Conservation (phyloP, 345 rosid genomes). For the Anastatica hierochuntica region DNA sequence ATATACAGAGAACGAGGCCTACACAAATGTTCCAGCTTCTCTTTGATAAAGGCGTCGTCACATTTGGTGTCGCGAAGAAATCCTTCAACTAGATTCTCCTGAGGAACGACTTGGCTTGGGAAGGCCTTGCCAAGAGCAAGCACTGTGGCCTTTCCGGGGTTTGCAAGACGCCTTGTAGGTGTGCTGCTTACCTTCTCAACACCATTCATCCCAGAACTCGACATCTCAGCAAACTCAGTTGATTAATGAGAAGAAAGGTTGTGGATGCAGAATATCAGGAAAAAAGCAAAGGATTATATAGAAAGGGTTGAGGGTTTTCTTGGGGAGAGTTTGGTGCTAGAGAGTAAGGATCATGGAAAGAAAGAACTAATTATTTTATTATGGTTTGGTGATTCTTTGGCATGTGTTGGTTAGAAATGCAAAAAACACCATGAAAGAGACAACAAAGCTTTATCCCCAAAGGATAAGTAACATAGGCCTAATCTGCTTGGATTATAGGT, state of each 20-base stretch:
- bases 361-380: constrained; percentile 19
- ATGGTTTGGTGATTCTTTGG: constrained; percentile 35
- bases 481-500: constrained; percentile 2
- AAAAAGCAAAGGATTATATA: constrained; percentile 30
- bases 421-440: constrained; percentile 7
- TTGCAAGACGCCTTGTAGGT: constrained; percentile 35
- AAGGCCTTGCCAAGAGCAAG: constrained; percentile 22
- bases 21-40: constrained; percentile 84
- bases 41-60: constrained; percentile 55
- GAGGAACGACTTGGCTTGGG: background rate
- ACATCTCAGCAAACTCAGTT: constrained; percentile 33
- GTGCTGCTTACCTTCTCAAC: constrained; percentile 14
- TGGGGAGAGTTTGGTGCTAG: constrained; percentile 55
- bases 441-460: constrained; percentile 18
- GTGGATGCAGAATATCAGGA: constrained; percentile 15
- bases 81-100: constrained; percentile 54
- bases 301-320: constrained; percentile 25
- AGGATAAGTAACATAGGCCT: background rate
- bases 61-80: constrained; percentile 79
- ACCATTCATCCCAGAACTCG: constrained; percentile 21
- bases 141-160: constrained; percentile 70
- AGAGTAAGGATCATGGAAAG: constrained; percentile 39
- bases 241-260: constrained; percentile 19
- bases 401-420: constrained; percentile 30
- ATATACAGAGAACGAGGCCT: constrained; percentile 21